These are phyloP conservation scores for Blastocladiella emersonii DNA, from an alignment of 371 early-diverging fungal species.

Conservation along the genomic window DNA sequence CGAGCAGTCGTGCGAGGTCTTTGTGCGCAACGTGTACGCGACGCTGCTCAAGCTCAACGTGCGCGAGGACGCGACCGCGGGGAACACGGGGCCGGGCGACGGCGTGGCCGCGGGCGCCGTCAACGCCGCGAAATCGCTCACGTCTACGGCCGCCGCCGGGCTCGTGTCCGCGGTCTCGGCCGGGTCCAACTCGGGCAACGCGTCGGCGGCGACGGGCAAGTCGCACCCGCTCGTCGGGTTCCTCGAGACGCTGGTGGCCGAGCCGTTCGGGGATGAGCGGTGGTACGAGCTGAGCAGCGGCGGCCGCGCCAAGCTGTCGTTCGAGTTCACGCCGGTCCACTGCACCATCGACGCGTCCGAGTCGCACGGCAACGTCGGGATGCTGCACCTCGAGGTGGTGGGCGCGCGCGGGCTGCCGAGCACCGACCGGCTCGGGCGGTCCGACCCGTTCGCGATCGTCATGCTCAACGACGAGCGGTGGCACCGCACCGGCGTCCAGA, in stretches of 20 bases:
- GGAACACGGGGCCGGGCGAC: too few relatives aligned
- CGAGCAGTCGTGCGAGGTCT: not conserved
- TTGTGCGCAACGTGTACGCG: not conserved
- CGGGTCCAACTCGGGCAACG: not conserved
- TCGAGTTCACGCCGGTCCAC: not conserved
- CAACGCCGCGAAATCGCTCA: not conserved
- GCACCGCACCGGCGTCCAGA: not conserved
- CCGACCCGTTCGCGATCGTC: not conserved
- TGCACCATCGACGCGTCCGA: not conserved
- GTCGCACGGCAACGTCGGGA: not conserved
- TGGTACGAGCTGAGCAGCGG: not conserved
- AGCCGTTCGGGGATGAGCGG: not conserved
- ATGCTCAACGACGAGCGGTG: not conserved
- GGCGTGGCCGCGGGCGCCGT: not conserved
- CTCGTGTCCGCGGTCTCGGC: not conserved
- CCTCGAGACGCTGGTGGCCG: not conserved
- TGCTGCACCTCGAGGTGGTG: not conserved
- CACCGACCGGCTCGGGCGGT: not conserved
- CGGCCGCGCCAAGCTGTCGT: not conserved
- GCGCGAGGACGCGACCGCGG: not conserved
- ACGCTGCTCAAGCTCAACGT: not conserved
- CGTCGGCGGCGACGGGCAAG: not conserved
- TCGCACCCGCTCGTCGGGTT: not conserved
- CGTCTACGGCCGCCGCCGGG: not conserved
- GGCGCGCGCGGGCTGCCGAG: not conserved